Conservation (phyloP, 2,329 filamentous ascomycete genomes). For the Diaporthe sp. region DNA sequence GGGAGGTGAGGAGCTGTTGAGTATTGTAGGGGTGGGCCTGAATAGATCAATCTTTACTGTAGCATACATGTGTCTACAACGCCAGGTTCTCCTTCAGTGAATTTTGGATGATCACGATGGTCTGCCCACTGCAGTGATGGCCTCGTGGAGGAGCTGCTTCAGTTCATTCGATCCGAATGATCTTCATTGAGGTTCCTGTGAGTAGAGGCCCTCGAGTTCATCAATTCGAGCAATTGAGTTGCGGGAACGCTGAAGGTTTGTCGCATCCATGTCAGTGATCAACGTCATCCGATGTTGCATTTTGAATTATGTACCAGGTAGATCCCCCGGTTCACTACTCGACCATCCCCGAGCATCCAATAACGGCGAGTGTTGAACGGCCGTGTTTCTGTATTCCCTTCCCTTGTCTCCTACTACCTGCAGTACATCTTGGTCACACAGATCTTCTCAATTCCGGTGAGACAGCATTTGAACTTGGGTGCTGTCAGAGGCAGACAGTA, state of each 20-base stretch:
- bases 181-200: no score
- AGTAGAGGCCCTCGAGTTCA: background rate
- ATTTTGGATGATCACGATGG: background rate
- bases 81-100: background rate
- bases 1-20: no score
- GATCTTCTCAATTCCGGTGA: background rate
- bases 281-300: background rate
- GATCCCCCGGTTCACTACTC: background rate
- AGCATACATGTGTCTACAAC: background rate
- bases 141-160: background rate
- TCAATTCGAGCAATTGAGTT: background rate
- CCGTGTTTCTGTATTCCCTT: no score
- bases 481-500: background rate
- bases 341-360: background rate
- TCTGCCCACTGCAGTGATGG: background rate
- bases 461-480: background rate
- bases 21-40: background rate
- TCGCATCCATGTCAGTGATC: background rate
- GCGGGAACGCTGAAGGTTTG: background rate
- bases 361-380: background rate
- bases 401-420: background rate
- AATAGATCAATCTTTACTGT: background rate
- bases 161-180: background rate
- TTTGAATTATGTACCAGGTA: background rate
- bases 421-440: background rate